Evolutionary conservation across 805 yeast genomes (phyloP), one percentile per base, ranked within the genome.

Genomic region (Monosporozyma unispora): DNA sequence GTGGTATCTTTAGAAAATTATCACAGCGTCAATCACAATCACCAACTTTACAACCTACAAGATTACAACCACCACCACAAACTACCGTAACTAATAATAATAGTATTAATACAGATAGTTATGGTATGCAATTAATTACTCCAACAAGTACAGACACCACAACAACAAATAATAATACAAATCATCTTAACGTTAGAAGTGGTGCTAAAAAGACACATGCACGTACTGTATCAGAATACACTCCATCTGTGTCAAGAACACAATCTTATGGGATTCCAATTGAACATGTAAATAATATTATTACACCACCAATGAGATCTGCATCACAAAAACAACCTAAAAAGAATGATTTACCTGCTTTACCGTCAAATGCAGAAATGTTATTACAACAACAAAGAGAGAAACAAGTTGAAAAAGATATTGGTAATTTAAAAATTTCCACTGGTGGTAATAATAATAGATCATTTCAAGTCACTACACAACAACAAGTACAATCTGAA

Each of bases 181-280:
- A 22, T 14, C 27, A 35, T 35, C 27, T 44, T 4, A 19, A n/a
- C n/a, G n/a, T n/a, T 11, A 45, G 22, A 16, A 39, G 45, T 22
- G 31, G 41, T 23, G 39, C 45, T 6, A 52, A 46, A 29, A 64
- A 62, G 51, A 54, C 64, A 2, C 69, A 67, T 51, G 52, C 64
- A 14, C 61, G 69, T 53, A 61, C 79, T 8, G 79, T 77, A 1
- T 67, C 70, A 3, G 70, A 67, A 49, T 63, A 65, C 48, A 63
- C 58, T 3, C 67, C 70, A 12, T 44, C 61, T 22, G 52, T 57
- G 1, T 46, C 57, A 27, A 57, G 53, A 44, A 48, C 50, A 10
- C 73, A 72, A 49, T 66, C 74, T 2, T 67, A 73, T 46, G 46
- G 44, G 28, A 16, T 37, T 16, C 28, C 45, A 40, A 12, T 42